Evolutionary conservation across 2,329 filamentous ascomycete genomes (phyloP).

Genomic region (Colletotrichum siamense): DNA sequence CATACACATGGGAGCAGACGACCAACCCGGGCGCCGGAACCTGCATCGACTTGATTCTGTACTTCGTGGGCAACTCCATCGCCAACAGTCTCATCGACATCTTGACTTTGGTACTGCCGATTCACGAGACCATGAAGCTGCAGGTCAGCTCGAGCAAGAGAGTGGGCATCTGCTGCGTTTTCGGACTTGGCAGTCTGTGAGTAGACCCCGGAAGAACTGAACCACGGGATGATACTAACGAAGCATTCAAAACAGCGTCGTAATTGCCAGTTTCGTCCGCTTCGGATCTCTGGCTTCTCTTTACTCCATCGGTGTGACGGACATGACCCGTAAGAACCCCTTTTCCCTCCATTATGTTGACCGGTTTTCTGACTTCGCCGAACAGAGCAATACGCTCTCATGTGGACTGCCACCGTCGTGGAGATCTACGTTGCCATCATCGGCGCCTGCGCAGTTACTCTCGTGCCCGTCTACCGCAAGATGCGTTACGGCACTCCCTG

Average conservation of each 20-base stretch:
- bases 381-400: conserved; percentile 4
- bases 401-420: conserved; percentile 10
- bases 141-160: conserved; percentile 5
- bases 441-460: conserved; percentile 1
- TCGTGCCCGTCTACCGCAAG: conserved; percentile 1
- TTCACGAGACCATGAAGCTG: conserved; percentile 4
- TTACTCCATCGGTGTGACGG: neutral
- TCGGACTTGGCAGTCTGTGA: neutral
- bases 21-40: neutral
- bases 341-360: neutral
- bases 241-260: neutral
- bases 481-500: conserved; percentile 6
- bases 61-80: conserved; percentile 2
- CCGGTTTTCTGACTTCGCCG: neutral
- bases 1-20: neutral
- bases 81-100: conserved; percentile 7
- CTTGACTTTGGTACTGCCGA: neutral
- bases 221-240: neutral
- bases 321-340: neutral
- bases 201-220: neutral
- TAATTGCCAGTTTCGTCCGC: neutral
- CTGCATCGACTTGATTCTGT: neutral
- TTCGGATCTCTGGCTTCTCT: conserved; percentile 4
- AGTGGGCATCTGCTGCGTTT: conserved; percentile 4
- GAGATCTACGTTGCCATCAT: conserved; percentile 7